phyloP scores from a whole-genome alignment of 768 basidiomycete species.

The Sistotremastrum niveocremeum region DNA sequence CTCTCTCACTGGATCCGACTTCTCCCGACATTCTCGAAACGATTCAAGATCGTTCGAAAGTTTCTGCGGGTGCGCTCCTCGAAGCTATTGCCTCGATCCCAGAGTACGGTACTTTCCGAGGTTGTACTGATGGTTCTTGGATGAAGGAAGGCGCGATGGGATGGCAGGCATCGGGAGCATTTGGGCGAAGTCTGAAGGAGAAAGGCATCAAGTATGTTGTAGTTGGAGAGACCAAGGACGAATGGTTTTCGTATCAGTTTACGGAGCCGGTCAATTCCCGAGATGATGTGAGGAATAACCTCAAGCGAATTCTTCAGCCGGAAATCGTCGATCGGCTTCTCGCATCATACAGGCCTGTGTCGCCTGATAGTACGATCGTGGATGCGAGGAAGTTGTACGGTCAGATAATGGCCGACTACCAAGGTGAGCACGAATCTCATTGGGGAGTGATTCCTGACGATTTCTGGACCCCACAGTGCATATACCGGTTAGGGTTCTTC shows the following conservation, averaged over 20 bases:
- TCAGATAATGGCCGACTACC: slow-evolving; percentile 42
- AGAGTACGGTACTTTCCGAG: slow-evolving; percentile 53
- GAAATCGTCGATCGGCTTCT: slow-evolving; percentile 34
- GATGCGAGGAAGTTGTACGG: slow-evolving; percentile 39
- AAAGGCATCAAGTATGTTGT: slow-evolving; percentile 50
- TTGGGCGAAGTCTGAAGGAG: slow-evolving; percentile 38
- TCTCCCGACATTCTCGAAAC: slow-evolving; percentile 32
- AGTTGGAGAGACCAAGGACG: slow-evolving; percentile 58
- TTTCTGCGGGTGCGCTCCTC: slow-evolving; percentile 38
- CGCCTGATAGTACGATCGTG: slow-evolving; percentile 26
- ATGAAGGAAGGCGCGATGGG: slow-evolving; percentile 45
- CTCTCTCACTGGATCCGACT: slow-evolving; percentile 40
- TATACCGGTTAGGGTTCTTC: slow-evolving; percentile 49
- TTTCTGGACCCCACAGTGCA: slow-evolving; percentile 26
- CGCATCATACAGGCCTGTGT: slow-evolving; percentile 28
- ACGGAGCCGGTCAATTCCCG: slow-evolving; percentile 41
- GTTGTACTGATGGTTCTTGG: slow-evolving; percentile 47
- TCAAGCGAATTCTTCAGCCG: slow-evolving; percentile 46
- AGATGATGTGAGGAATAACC: slow-evolving; percentile 40
- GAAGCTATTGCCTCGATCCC: slow-evolving; percentile 32
- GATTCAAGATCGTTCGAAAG: slow-evolving; percentile 34
- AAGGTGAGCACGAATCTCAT: slow-evolving; percentile 10
- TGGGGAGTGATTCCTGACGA: too few relatives aligned
- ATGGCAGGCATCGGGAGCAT: slow-evolving; percentile 50
- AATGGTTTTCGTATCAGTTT: slow-evolving; percentile 69